Conservation (phyloP, 225 moss, liverwort and hornwort genomes). For the Marchantia polymorpha region DNA sequence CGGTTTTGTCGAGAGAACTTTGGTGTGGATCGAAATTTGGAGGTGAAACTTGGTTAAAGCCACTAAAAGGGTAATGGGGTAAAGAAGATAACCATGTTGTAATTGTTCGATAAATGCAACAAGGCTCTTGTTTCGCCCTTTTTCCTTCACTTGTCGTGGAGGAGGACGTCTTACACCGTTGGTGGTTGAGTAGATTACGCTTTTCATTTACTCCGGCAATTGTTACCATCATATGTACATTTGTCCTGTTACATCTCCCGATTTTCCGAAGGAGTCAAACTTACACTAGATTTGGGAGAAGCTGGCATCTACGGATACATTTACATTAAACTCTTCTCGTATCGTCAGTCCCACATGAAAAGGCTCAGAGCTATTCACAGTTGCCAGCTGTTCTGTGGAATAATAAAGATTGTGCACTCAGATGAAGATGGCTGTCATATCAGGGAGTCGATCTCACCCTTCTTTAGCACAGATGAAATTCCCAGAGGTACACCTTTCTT, state of each 20-base stretch:
- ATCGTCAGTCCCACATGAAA: background rate
- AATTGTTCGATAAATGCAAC: too few relatives aligned
- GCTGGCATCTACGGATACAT: background rate
- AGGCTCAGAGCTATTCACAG: background rate
- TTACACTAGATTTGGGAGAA: background rate
- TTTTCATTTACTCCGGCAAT: background rate
- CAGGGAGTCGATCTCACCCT: constrained; percentile 69
- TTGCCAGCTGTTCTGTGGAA: background rate
- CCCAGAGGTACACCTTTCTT: constrained; percentile 51
- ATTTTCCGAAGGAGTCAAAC: background rate
- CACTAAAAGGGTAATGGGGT: too few relatives aligned
- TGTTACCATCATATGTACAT: constrained; percentile 6
- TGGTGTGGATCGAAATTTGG: too few relatives aligned
- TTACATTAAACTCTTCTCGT: background rate
- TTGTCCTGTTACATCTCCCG: background rate
- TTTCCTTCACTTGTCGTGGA: too few relatives aligned
- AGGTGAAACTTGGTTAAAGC: too few relatives aligned
- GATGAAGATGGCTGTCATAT: constrained; percentile 40
- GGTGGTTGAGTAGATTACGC: too few relatives aligned
- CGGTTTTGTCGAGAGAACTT: too few relatives aligned
- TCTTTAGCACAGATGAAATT: constrained; percentile 68
- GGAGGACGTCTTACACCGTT: too few relatives aligned
- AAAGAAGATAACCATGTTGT: too few relatives aligned
- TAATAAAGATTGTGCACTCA: background rate
- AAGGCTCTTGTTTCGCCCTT: too few relatives aligned